Conservation (phyloP, 2,329 filamentous ascomycete genomes). For the Coniella vitis region DNA sequence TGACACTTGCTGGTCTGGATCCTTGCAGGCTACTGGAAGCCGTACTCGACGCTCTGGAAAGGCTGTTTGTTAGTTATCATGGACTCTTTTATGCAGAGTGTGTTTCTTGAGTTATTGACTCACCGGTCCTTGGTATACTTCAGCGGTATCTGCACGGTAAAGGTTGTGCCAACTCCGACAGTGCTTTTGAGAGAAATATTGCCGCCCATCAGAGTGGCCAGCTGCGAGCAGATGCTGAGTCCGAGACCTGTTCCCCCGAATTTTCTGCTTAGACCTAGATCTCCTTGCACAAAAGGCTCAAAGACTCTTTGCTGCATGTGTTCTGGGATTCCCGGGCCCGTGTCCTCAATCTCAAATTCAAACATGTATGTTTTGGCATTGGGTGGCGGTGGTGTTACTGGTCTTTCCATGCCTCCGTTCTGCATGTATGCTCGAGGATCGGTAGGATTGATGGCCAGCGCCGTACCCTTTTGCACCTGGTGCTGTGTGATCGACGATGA, state of each 20-base stretch:
- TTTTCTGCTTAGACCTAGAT: conserved; percentile 80
- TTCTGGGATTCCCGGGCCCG: conserved; percentile 75
- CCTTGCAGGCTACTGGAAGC: conserved; percentile 44
- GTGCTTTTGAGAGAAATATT: conserved; percentile 65
- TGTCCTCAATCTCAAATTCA: conserved; percentile 85
- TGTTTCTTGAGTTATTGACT: conserved; percentile 23
- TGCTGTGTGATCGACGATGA: conserved; percentile 23
- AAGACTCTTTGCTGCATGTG: conserved; percentile 78
- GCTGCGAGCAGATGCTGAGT: conserved; percentile 80
- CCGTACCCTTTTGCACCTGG: conserved; percentile 38
- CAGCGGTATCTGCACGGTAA: conserved; percentile 76
- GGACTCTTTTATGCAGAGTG: no score
- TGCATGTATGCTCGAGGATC: conserved; percentile 47
- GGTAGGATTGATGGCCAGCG: conserved; percentile 56
- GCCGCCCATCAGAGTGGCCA: conserved; percentile 78
- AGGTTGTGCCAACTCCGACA: conserved; percentile 68
- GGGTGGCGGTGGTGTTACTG: conserved; percentile 52
- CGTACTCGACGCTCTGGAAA: conserved; percentile 42
- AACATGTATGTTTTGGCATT: conserved; percentile 64
- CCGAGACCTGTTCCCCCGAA: conserved; percentile 85
- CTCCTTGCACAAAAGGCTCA: conserved; percentile 92
- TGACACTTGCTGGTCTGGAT: conserved; percentile 42
- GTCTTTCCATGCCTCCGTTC: conserved; percentile 45
- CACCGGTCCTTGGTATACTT: conserved; percentile 65
- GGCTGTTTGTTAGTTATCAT: neutral